phyloP scores from a whole-genome alignment of 176 grass and related monocot genomes.

The Eleusine coracana region DNA sequence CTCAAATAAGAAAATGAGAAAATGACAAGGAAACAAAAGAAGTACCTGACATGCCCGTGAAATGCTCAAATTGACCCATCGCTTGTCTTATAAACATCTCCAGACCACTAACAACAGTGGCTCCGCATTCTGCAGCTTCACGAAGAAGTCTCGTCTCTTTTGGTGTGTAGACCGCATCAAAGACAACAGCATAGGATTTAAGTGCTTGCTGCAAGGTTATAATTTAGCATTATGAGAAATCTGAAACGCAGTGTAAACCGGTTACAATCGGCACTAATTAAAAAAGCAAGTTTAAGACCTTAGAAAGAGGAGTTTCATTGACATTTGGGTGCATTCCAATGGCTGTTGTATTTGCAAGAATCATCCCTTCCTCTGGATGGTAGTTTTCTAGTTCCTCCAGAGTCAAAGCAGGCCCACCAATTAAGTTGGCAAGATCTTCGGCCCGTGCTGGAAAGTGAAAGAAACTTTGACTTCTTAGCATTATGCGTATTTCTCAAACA shows the following conservation, averaged over 20 bases:
- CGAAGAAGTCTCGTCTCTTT: slow-evolving; percentile 90
- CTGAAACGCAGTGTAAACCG: not conserved
- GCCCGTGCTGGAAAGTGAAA: slow-evolving; percentile 65
- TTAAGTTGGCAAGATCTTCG: slow-evolving; percentile 79
- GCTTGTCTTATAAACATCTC: slow-evolving; percentile 99
- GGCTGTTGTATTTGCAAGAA: slow-evolving; percentile 98
- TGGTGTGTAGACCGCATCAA: slow-evolving; percentile 94
- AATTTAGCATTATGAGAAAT: slow-evolving; percentile 6
- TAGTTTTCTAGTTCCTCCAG: slow-evolving; percentile 84
- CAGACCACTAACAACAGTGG: slow-evolving; percentile 83
- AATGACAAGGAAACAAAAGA: not conserved
- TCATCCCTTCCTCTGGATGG: slow-evolving; percentile 87
- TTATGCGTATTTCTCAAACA: slow-evolving; percentile 21
- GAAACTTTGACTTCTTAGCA: slow-evolving; percentile 7
- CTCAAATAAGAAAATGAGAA: not conserved
- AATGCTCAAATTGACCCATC: slow-evolving; percentile 90
- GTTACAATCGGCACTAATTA: not conserved
- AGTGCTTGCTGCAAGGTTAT: slow-evolving; percentile 77
- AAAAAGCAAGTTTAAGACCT: slow-evolving; percentile 53
- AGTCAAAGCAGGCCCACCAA: slow-evolving; percentile 85
- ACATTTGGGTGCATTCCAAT: slow-evolving; percentile 96
- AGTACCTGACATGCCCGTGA: slow-evolving; percentile 79
- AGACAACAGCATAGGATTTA: slow-evolving; percentile 80
- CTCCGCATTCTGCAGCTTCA: slow-evolving; percentile 81
- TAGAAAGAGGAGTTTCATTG: slow-evolving; percentile 84